A percentile compares a stretch with the other conserved stretches of the same genome.
These are phyloP conservation scores for Bipolaris cookei DNA, from an alignment of 2,329 filamentous ascomycete species.

Conservation along the genomic window DNA sequence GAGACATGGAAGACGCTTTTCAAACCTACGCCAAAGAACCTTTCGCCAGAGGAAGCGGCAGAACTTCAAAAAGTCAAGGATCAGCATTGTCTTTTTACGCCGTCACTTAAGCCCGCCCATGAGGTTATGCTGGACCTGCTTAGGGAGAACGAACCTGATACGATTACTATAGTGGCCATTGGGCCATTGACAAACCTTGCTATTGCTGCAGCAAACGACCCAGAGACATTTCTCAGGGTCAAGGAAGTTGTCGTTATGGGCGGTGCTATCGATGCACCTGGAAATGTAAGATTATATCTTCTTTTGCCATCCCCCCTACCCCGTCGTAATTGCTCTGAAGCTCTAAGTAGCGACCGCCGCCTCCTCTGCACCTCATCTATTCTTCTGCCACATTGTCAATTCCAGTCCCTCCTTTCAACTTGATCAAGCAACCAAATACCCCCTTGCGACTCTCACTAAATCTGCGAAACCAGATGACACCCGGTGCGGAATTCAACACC, in stretches of 20 bases:
- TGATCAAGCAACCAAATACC: constrained; percentile 49
- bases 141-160: constrained; percentile 78
- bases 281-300: constrained; percentile 64
- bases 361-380: constrained; percentile 30
- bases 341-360: constrained; percentile 29
- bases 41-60: constrained; percentile 42
- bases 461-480: constrained; percentile 62
- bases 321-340: constrained; percentile 11
- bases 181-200: constrained; percentile 95
- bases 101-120: constrained; percentile 76
- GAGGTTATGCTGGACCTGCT: constrained; percentile 89
- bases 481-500: constrained; percentile 92
- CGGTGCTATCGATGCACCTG: constrained; percentile 76
- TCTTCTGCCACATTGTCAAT: constrained; percentile 23
- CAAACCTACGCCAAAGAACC: constrained; percentile 40
- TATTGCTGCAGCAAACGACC: constrained; percentile 83
- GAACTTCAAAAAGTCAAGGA: constrained; percentile 48
- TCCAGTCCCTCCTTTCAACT: constrained; percentile 44
- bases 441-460: constrained; percentile 42
- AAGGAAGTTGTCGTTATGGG: constrained; percentile 98
- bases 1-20: constrained; percentile 58
- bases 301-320: constrained; percentile 1
- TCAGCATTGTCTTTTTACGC: constrained; percentile 66
- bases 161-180: constrained; percentile 86
- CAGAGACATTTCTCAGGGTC: constrained; percentile 83